Evolutionary conservation across 78 protist genomes (phyloP).

Genomic region (Dictyostelium capitatum): DNA sequence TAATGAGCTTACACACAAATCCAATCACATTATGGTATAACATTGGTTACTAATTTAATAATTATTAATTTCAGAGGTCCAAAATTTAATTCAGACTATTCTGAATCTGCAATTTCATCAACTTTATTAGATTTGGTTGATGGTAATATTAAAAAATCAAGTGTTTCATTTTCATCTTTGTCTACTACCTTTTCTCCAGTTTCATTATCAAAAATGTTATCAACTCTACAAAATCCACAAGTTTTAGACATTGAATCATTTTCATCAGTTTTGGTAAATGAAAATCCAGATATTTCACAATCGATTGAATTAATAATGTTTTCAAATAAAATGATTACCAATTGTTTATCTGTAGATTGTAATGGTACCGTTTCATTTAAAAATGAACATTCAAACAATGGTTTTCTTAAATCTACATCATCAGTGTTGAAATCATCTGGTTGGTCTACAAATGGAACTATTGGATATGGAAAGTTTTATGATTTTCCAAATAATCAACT

Average conservation of each 20-base stretch:
- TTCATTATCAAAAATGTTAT: neutral
- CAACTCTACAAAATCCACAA: neutral
- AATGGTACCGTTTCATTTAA: neutral
- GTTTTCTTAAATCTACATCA: too few relatives aligned
- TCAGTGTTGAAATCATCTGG: too few relatives aligned
- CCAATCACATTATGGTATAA: too few relatives aligned
- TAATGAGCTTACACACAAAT: too few relatives aligned
- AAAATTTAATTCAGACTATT: neutral
- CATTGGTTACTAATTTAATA: too few relatives aligned
- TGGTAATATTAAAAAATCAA: neutral
- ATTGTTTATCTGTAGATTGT: neutral
- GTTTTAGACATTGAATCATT: neutral
- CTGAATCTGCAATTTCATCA: neutral
- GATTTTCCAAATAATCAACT: neutral
- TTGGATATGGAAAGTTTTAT: neutral
- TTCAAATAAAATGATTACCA: neutral
- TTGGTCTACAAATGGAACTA: neutral
- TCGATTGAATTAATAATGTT: neutral
- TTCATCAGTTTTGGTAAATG: neutral
- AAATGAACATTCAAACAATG: too few relatives aligned
- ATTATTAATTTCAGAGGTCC: neutral
- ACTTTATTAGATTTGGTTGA: neutral
- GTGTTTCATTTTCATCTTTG: neutral
- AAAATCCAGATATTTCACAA: neutral
- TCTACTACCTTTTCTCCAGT: neutral